Evolutionary conservation across 2,329 filamentous ascomycete genomes (phyloP), one percentile per base, ranked within the genome.

Genomic region (Aphanoascus verrucosus): DNA sequence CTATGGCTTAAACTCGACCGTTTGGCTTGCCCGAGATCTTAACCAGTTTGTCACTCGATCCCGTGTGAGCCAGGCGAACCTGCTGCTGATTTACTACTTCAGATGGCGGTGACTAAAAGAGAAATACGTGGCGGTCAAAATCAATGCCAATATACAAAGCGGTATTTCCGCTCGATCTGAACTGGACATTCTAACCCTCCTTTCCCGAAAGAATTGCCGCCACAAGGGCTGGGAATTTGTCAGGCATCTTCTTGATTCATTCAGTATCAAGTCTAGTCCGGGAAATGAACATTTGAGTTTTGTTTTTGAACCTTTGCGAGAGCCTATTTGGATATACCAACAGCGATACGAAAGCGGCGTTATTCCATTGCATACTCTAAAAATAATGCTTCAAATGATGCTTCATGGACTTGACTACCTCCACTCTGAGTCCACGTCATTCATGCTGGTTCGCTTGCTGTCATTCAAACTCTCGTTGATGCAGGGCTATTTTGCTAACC

Each of bases 321-420:
- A 71, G 52, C 64, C 68, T 7, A 59, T 71, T 20, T 65, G 66
- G 61, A 50, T 62, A 17, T 66, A 64, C 34, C 56, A 60, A 45
- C 37, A 59, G 40, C 61, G 64, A 53, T 67, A 58, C 15, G 47
- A 54, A 5, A 59, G 54, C 6, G 45, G 53, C 17, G 59, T 60
- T n/a, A 64, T 71, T 14, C 65, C 62, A 8, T 56, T 60, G 12
- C 59, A 59, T 44, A 56, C 67, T 17, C 58, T 70, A 12, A 70
- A 68, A 54, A 57, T 64, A 34, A 55, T 67, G n/a, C 46, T 71
- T 20, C 63, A 64, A 45, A 62, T 65, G 46, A 63, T 73, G 8
- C 65, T 74, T 4, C 58, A 68, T 47, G 68, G 62, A 14, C 67
- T 74, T 2, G 67, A 72, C 49, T 74, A 72, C 58, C 63, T 74